These are phyloP conservation scores for Mycena citricolor DNA, from an alignment of 1,284 basidiomycete species.

Conservation along the genomic window DNA sequence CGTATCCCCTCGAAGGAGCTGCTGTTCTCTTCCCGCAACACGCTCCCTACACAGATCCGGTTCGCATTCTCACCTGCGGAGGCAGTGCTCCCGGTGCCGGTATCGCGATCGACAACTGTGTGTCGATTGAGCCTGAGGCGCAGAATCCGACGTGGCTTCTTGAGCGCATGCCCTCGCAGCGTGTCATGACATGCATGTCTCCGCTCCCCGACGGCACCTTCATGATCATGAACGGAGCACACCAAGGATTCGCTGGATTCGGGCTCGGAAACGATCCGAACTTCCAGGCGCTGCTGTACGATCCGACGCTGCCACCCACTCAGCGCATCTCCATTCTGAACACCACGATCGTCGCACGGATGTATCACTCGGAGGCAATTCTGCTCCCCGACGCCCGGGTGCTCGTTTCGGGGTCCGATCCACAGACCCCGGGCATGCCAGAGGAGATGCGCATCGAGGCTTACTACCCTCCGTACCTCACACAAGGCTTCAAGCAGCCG, in stretches of 20 bases:
- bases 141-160: slow-evolving; percentile 59
- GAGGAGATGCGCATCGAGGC: slow-evolving; percentile 78
- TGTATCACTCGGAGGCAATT: slow-evolving; percentile 78
- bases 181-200: slow-evolving; percentile 75
- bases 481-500: slow-evolving; percentile 55
- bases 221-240: slow-evolving; percentile 70
- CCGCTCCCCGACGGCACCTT: slow-evolving; percentile 72
- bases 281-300: slow-evolving; percentile 63
- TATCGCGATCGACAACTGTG: slow-evolving; percentile 68
- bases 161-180: slow-evolving; percentile 75
- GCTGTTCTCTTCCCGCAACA: slow-evolving; percentile 67
- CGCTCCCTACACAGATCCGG: slow-evolving; percentile 70
- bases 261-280: slow-evolving; percentile 68
- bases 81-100: slow-evolving; percentile 60
- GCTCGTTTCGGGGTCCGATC: slow-evolving; percentile 72
- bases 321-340: slow-evolving; percentile 66
- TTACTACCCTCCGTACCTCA: slow-evolving; percentile 74
- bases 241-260: slow-evolving; percentile 71
- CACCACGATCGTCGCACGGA: slow-evolving; percentile 72
- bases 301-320: slow-evolving; percentile 58
- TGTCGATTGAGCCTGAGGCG: slow-evolving; percentile 62
- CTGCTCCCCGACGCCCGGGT: slow-evolving; percentile 59
- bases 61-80: slow-evolving; percentile 72
- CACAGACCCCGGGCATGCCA: slow-evolving; percentile 55
- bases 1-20: slow-evolving; percentile 76